A percentile compares a stretch with the other conserved stretches of the same genome.
Conservation (phyloP, 345 rosid species). For the Arabis hirsuta region DNA sequence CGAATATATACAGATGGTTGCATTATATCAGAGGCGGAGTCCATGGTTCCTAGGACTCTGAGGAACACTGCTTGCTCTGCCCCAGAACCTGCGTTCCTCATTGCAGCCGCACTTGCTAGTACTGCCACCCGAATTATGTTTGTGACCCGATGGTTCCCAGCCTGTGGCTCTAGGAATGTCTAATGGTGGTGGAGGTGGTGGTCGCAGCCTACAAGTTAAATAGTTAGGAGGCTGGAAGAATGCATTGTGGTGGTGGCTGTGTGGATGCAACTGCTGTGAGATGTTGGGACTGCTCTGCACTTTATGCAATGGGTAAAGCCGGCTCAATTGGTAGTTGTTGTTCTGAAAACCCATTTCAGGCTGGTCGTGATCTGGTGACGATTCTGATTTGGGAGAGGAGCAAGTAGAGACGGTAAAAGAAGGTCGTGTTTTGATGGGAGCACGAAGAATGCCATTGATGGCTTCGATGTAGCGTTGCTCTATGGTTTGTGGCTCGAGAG, state of each 20-base stretch:
- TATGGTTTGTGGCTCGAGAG: constrained; percentile 46
- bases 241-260: constrained; percentile 45
- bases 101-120: constrained; percentile 31
- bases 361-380: constrained; percentile 64
- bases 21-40: background rate
- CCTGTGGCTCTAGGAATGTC: constrained; percentile 38
- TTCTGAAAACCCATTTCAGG: constrained; percentile 38
- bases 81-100: constrained; percentile 27
- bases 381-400: constrained; percentile 61
- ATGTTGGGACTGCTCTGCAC: constrained; percentile 83
- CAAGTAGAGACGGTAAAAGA: constrained; percentile 61
- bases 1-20: constrained; percentile 1
- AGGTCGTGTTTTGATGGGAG: constrained; percentile 46
- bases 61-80: constrained; percentile 56
- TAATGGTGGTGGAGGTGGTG: constrained; percentile 39
- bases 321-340: constrained; percentile 33
- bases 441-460: constrained; percentile 59
- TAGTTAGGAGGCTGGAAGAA: constrained; percentile 36
- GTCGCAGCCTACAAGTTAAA: constrained; percentile 37
- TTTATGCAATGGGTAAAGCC: constrained; percentile 54
- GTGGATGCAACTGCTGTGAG: constrained; percentile 37
- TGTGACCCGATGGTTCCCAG: background rate
- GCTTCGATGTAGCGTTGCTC: constrained; percentile 90
- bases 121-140: constrained; percentile 37
- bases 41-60: constrained; percentile 48